Evolutionary conservation across 805 yeast genomes (phyloP).

Genomic region (Metschnikowia aberdeeniae): DNA sequence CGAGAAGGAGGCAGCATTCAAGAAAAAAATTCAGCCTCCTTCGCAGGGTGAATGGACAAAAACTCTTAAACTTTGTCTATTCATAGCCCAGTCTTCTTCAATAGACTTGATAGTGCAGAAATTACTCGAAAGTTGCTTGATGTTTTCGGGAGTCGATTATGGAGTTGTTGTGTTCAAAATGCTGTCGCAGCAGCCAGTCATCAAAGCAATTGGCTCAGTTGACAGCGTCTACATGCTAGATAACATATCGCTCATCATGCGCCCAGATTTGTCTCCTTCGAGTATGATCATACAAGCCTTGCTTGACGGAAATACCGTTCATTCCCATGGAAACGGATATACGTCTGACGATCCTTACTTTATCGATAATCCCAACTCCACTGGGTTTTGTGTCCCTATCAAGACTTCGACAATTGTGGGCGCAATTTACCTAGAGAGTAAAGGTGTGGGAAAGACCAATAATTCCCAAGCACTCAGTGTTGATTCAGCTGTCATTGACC

Average conservation of each 20-base stretch:
- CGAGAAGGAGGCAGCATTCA: neutral
- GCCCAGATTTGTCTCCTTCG: conserved; percentile 44
- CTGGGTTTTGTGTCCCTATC: conserved; percentile 45
- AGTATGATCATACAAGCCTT: conserved; percentile 36
- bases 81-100: conserved; percentile 45
- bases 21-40: conserved; percentile 2
- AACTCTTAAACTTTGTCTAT: conserved; percentile 46
- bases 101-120: conserved; percentile 33
- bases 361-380: conserved; percentile 26
- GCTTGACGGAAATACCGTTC: conserved; percentile 31
- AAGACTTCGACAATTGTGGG: conserved; percentile 41
- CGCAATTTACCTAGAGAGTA: conserved; percentile 41
- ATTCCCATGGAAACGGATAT: conserved; percentile 23
- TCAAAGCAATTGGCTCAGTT: conserved; percentile 27
- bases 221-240: conserved; percentile 23
- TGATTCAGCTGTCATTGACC: conserved; percentile 32
- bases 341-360: conserved; percentile 42
- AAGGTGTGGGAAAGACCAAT: neutral
- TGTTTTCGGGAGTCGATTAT: conserved; percentile 31
- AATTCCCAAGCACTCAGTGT: conserved; percentile 8
- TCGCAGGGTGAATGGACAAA: conserved; percentile 20
- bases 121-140: conserved; percentile 36
- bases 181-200: conserved; percentile 20
- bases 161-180: conserved; percentile 28
- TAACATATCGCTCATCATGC: conserved; percentile 32